Percentiles rank a stretch among this genome's conserved stretches.
phyloP scores from a whole-genome alignment of 2,329 filamentous ascomycete genomes.

The Monosporascus sp. region DNA sequence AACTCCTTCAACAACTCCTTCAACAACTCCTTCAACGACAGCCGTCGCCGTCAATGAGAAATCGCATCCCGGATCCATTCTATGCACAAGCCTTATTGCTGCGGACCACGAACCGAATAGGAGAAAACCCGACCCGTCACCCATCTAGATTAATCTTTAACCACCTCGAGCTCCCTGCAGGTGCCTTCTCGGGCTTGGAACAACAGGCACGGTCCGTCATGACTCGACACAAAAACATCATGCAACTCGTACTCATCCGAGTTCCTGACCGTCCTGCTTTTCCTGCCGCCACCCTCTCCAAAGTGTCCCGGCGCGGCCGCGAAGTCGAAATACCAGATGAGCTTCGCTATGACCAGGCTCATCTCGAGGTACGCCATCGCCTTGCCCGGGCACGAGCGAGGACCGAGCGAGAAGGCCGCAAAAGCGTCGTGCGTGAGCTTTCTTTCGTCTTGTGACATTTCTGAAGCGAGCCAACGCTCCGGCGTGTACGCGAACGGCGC shows the following conservation, averaged over 20 bases:
- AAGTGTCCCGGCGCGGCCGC: background rate
- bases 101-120: no score
- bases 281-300: background rate
- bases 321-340: conserved; percentile 4
- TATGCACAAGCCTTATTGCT: no score
- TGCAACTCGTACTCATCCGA: background rate
- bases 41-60: no score
- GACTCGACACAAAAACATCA: conserved; percentile 1
- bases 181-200: background rate
- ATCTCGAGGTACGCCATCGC: conserved; percentile 4
- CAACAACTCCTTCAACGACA: no score
- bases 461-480: background rate
- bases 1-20: no score
- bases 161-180: background rate
- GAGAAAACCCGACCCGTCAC: background rate
- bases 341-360: conserved; percentile 3
- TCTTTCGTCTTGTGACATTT: background rate
- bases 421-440: conserved; percentile 1
- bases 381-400: background rate
- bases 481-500: background rate
- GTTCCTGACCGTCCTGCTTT: background rate
- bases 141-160: background rate
- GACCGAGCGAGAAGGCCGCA: conserved; percentile 1
- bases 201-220: conserved; percentile 1
- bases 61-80: no score